A percentile compares a stretch with the other conserved stretches of the same genome.
phyloP scores from a whole-genome alignment of 2,329 filamentous ascomycete species.

The Fusarium penzigii region DNA sequence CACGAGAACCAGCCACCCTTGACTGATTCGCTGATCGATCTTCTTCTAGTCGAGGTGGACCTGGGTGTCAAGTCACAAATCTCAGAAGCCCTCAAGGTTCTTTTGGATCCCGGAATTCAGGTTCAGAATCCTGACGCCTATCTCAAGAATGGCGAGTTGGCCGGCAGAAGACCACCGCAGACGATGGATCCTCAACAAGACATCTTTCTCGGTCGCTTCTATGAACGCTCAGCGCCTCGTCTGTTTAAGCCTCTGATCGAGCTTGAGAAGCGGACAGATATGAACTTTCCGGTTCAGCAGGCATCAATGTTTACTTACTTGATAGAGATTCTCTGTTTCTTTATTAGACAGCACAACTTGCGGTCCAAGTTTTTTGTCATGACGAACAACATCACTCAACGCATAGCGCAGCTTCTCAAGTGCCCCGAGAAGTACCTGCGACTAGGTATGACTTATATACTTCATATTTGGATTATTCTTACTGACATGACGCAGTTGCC shows the following conservation, averaged over 20 bases:
- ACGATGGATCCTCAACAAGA: conserved; percentile 74
- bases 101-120: conserved; percentile 71
- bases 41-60: conserved; percentile 88
- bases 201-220: conserved; percentile 83
- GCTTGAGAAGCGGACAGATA: conserved; percentile 68
- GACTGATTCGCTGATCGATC: conserved; percentile 89
- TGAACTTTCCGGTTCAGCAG: conserved; percentile 76
- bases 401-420: conserved; percentile 78
- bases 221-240: conserved; percentile 80
- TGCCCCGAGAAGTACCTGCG: conserved; percentile 91
- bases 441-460: conserved; percentile 61
- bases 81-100: conserved; percentile 90
- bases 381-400: conserved; percentile 72
- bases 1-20: conserved; percentile 82
- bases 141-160: conserved; percentile 68
- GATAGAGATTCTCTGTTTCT: conserved; percentile 91
- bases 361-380: conserved; percentile 88
- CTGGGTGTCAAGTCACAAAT: conserved; percentile 94
- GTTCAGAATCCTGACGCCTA: conserved; percentile 54
- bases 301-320: conserved; percentile 90
- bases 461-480: conserved; percentile 9
- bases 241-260: conserved; percentile 86
- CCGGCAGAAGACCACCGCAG: conserved; percentile 60
- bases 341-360: conserved; percentile 84
- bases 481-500: conserved; percentile 60